A percentile compares a stretch with the other conserved stretches of the same genome.
Conservation (phyloP, 164 flowering plant genomes). For the Macadamia tetraphylla region DNA sequence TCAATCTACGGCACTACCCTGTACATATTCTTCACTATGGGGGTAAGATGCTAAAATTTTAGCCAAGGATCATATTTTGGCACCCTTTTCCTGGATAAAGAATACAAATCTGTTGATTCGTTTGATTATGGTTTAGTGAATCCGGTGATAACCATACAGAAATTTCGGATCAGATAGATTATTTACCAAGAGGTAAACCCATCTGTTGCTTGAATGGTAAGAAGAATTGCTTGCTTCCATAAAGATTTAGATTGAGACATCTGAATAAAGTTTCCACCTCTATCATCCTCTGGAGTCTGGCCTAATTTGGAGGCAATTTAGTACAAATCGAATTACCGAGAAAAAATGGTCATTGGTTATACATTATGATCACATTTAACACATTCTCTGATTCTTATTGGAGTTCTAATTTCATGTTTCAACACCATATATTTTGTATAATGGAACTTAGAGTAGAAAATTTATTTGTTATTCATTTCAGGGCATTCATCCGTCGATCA, state of each 20-base stretch:
- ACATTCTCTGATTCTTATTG: neutral
- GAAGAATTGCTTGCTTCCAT: too few relatives aligned
- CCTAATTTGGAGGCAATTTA: neutral
- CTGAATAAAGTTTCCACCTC: too few relatives aligned
- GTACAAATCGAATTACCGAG: neutral
- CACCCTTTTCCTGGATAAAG: too few relatives aligned
- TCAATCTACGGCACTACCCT: neutral
- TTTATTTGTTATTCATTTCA: slow-evolving; percentile 20
- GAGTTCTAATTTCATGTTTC: neutral
- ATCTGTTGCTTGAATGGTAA: too few relatives aligned
- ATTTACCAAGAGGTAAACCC: too few relatives aligned
- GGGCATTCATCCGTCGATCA: slow-evolving; percentile 91
- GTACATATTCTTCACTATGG: neutral
- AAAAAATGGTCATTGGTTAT: neutral
- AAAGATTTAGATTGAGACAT: too few relatives aligned
- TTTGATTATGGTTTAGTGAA: too few relatives aligned
- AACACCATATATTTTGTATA: neutral
- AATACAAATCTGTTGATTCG: too few relatives aligned
- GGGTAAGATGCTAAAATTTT: neutral
- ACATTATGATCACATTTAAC: too few relatives aligned
- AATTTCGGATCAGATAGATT: too few relatives aligned
- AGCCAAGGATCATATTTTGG: too few relatives aligned
- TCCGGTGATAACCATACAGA: too few relatives aligned
- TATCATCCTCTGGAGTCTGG: neutral
- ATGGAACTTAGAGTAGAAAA: neutral